A percentile compares a stretch with the other conserved stretches of the same genome.
Conservation (phyloP, 306 rosid species). For the Glycine tomentella region DNA sequence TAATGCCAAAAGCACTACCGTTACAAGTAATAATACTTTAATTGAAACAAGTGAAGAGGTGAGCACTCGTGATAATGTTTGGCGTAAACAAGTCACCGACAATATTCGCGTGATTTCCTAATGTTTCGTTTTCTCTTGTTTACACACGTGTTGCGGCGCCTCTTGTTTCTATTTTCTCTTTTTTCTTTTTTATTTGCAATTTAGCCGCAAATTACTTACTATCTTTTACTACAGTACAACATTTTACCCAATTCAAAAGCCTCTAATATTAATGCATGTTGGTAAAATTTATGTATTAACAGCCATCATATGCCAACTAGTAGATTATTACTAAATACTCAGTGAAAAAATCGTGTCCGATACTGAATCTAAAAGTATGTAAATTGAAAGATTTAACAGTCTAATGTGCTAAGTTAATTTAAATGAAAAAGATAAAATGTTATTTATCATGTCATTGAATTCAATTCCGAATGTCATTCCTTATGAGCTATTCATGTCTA, state of each 20-base stretch:
- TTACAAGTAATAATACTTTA: background rate
- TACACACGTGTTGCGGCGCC: background rate
- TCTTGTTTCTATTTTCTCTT: too few relatives aligned
- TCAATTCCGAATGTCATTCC: background rate
- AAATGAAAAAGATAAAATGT: background rate
- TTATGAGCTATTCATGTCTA: background rate
- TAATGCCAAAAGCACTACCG: too few relatives aligned
- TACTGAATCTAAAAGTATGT: background rate
- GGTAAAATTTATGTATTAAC: background rate
- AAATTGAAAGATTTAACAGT: background rate
- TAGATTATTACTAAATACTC: background rate
- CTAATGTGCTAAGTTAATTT: background rate
- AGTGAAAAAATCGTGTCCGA: background rate
- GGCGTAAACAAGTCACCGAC: conserved; percentile 24
- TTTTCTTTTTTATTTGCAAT: background rate
- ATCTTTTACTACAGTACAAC: background rate
- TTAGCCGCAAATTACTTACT: background rate
- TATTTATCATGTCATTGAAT: background rate
- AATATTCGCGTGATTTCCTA: conserved; percentile 16
- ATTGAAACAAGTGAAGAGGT: background rate
- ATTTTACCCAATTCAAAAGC: background rate
- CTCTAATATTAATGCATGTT: background rate
- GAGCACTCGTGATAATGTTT: conserved; percentile 16
- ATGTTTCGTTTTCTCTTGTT: conserved; percentile 2
- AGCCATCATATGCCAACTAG: background rate